Percentiles rank a stretch among this genome's conserved stretches.
phyloP scores from a whole-genome alignment of 1,139 yeast genomes.

The Protomyces macrosporus region DNA sequence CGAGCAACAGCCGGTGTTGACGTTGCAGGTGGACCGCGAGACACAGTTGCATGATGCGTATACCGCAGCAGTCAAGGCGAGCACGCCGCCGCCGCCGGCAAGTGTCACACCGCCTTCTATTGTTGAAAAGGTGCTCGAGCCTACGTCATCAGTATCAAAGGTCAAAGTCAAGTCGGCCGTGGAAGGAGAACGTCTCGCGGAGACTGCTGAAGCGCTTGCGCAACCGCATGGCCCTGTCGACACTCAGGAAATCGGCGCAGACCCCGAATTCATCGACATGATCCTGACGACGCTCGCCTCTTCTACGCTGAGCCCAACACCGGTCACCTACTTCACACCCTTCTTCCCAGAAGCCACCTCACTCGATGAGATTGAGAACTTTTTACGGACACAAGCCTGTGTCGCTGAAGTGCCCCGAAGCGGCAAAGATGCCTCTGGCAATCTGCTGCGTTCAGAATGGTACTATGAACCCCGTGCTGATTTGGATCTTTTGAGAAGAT shows the following conservation, averaged over 20 bases:
- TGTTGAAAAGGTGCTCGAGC: not conserved
- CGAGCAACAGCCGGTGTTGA: not conserved
- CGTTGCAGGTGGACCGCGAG: not conserved
- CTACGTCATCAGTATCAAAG: too few relatives aligned
- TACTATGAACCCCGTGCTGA: slow-evolving; percentile 8
- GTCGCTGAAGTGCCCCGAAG: slow-evolving; percentile 3
- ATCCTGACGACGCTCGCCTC: slow-evolving; percentile 13
- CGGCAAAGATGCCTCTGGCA: not conserved
- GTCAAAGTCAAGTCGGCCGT: not conserved
- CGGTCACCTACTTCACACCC: slow-evolving; percentile 6
- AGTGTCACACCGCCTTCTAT: not conserved
- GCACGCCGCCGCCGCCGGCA: not conserved
- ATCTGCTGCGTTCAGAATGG: not conserved
- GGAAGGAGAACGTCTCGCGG: not conserved
- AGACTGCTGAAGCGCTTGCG: not conserved
- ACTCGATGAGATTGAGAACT: not conserved
- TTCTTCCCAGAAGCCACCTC: slow-evolving; percentile 14
- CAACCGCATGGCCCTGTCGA: too few relatives aligned
- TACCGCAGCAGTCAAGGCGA: not conserved
- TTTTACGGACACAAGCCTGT: slow-evolving; percentile 6
- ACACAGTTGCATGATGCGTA: not conserved
- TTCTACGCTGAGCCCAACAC: slow-evolving; percentile 11
- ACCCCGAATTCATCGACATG: slow-evolving; percentile 22
- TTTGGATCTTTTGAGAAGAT: not conserved
- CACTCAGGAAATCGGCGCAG: not conserved